Conservation (phyloP, 371 early-diverging fungal species). For the Dinochytrium kinnereticum region DNA sequence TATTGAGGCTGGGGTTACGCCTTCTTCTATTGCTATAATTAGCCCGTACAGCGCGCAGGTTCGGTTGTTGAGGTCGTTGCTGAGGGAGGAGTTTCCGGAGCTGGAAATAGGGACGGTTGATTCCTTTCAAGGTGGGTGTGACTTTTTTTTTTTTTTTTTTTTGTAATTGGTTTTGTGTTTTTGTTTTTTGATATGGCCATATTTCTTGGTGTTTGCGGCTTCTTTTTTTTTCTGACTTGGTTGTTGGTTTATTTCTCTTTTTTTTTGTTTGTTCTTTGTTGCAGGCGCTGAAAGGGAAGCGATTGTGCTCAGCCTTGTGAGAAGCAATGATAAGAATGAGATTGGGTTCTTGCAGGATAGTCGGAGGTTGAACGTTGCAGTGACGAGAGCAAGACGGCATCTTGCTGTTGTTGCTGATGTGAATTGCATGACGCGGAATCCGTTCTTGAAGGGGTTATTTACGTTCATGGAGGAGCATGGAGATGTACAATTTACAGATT, state of each 20-base stretch:
- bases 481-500: constrained; percentile 44
- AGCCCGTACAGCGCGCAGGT: constrained; percentile 89
- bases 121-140: constrained; percentile 86
- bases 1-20: constrained; percentile 64
- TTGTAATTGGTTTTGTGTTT: not conserved
- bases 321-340: constrained; percentile 79
- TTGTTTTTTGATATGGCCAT: too few relatives aligned
- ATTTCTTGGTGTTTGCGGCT: too few relatives aligned
- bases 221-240: not conserved
- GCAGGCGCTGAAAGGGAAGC: constrained; percentile 89
- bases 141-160: not conserved
- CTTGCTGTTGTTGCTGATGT: constrained; percentile 85
- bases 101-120: constrained; percentile 91
- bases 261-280: not conserved
- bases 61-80: constrained; percentile 45
- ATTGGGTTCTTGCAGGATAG: constrained; percentile 91
- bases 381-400: constrained; percentile 91
- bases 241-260: not conserved
- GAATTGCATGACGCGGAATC: constrained; percentile 28
- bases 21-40: constrained; percentile 80
- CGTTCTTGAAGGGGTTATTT: constrained; percentile 49
- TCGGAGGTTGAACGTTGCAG: constrained; percentile 90
- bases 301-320: constrained; percentile 82
- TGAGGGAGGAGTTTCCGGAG: constrained; percentile 52
- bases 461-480: constrained; percentile 47